Conservation (phyloP, 164 flowering plant species). For the Magnolia officinalis region DNA sequence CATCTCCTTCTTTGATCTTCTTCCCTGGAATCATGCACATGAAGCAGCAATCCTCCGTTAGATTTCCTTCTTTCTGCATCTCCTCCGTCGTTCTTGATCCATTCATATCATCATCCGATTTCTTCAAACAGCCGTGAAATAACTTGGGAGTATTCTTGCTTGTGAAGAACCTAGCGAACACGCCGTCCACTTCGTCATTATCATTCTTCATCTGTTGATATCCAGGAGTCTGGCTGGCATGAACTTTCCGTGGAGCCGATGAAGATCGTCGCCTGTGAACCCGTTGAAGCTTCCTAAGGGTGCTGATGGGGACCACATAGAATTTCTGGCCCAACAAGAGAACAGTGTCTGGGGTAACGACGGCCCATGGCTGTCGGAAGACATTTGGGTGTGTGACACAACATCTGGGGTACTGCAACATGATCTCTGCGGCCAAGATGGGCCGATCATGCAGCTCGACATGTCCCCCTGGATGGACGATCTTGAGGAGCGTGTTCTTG, state of each 20-base stretch:
- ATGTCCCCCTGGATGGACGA: slow-evolving; percentile 69
- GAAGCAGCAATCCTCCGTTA: neutral
- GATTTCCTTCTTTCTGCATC: neutral
- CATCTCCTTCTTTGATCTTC: slow-evolving; percentile 8
- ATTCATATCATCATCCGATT: slow-evolving; percentile 1
- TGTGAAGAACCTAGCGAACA: slow-evolving; percentile 25
- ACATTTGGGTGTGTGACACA: slow-evolving; percentile 49
- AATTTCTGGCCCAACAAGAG: slow-evolving; percentile 49
- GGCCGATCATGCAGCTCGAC: slow-evolving; percentile 63
- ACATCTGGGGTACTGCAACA: slow-evolving; percentile 52
- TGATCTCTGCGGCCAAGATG: slow-evolving; percentile 43
- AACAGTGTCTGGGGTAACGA: slow-evolving; percentile 42
- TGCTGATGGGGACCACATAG: slow-evolving; percentile 53
- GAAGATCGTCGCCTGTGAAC: slow-evolving; percentile 12
- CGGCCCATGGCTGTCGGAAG: slow-evolving; percentile 50
- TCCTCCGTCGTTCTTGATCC: neutral
- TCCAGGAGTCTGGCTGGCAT: neutral
- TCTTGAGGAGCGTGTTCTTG: slow-evolving; percentile 44
- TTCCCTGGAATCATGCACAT: slow-evolving; percentile 17
- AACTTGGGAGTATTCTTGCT: slow-evolving; percentile 8
- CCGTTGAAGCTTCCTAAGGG: slow-evolving; percentile 44
- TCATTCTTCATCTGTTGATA: neutral
- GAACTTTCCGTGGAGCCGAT: neutral
- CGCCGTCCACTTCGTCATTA: neutral
- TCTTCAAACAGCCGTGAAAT: slow-evolving; percentile 6